Evolutionary conservation across 2,329 filamentous ascomycete genomes (phyloP), one percentile per base, ranked within the genome.

Genomic region (Aspergillus pseudoglaucus): DNA sequence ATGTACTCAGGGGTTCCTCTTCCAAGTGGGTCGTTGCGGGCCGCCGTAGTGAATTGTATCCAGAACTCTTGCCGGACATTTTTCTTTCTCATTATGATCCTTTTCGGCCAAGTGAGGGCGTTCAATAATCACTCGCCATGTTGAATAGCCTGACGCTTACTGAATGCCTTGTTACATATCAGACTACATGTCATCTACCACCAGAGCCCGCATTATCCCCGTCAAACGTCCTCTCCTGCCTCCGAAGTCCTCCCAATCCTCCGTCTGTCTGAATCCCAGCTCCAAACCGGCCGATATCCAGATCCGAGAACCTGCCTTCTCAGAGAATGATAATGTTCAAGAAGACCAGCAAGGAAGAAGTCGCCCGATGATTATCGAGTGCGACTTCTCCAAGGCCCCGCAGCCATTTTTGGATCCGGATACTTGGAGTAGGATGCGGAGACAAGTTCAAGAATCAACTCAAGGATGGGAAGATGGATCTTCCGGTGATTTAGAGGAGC

Each of bases 1-100:
- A 53, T 50, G 47, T 46, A 56, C 53, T 62, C 59, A 63, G 60
- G 60, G 57, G 60, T 57, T 58, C 50, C 51, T 42, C 45, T 46
- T 42, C 50, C 17, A 18, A 39, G 55, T 55, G 57, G 59, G 59
- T 59, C 59, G 47, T 51, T 59, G 50, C 50, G 55, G 60, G 47
- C 54, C 56, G 51, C 54, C 51, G 50, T 53, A 53, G 40, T 42
- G 40, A 39, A 18, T 38, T 33, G 30, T n/a, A n/a, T 35, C 14
- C 14, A 35, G 14, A 35, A 35, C 14, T 17, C 33, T n/a, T n/a
- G 33, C 14, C 33, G 33, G 33, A 35, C 33, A 18, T 12, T 39
- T 20, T 30, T 22, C 8, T 18, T 18, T 18, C 37, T 22, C 37
- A 39, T 14, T 20, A 39, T 39, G 14, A 9, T 35, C 14, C 14